A percentile compares a stretch with the other conserved stretches of the same genome.
phyloP scores from a whole-genome alignment of 177 flowering plant species.

The Vitis hybrid region DNA sequence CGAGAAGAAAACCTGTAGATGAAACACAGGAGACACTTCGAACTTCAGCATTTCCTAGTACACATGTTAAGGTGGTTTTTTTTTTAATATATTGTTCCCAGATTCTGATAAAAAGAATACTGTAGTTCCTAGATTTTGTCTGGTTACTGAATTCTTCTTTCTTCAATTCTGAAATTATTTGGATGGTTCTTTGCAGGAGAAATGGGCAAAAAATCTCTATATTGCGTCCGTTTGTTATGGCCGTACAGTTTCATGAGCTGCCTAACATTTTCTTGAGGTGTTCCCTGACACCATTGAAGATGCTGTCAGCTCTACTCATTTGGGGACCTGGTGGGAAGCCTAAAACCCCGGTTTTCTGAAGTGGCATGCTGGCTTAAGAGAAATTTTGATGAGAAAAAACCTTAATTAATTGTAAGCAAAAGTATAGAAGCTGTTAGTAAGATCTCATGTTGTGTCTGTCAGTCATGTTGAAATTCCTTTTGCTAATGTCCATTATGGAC shows the following conservation, averaged over 20 bases:
- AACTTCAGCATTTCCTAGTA: conserved; percentile 24
- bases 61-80: conserved; percentile 23
- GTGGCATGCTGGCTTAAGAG: conserved; percentile 11
- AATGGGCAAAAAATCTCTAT: conserved; percentile 64
- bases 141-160: too few species aligned
- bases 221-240: conserved; percentile 63
- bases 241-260: conserved; percentile 56
- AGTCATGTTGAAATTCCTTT: neutral
- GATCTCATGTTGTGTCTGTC: conserved; percentile 1
- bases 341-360: neutral
- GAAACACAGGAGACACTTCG: conserved; percentile 31
- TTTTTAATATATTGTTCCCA: too few species aligned
- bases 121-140: too few species aligned
- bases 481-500: conserved; percentile 1
- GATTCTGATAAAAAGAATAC: too few species aligned
- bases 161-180: neutral
- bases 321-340: neutral
- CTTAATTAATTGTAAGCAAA: conserved; percentile 18
- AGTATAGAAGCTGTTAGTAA: conserved; percentile 3
- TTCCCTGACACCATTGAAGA: neutral
- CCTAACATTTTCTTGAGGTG: neutral
- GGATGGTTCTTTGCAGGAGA: conserved; percentile 44
- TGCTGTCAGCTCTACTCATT: neutral
- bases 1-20: conserved; percentile 8
- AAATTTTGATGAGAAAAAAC: conserved; percentile 22